Evolutionary conservation across 192 early-diverging fungal species (phyloP).

Genomic region (Rhizophagus clarus): DNA sequence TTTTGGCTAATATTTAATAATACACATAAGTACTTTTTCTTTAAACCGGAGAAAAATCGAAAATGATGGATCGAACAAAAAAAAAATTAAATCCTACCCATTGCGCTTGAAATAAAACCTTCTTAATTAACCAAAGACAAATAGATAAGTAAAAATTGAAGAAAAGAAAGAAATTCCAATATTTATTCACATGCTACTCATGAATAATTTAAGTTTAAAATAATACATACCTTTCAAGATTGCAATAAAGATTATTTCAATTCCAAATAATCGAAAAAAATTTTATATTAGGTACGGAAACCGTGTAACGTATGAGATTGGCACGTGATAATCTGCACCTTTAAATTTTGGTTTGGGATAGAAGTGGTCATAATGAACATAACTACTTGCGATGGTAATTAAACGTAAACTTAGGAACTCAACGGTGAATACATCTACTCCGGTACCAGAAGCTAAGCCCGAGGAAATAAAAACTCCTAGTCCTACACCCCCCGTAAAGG

Average conservation of each 20-base stretch:
- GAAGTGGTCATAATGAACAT: too few species aligned
- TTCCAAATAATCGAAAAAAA: too few species aligned
- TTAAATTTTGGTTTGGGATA: too few species aligned
- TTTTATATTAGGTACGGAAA: too few species aligned
- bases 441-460: not conserved
- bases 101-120: not conserved
- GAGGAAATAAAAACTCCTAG: not conserved
- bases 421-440: not conserved
- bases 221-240: not conserved
- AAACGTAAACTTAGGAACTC: constrained; percentile 10
- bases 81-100: not conserved
- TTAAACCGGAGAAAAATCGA: too few species aligned
- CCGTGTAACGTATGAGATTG: too few species aligned
- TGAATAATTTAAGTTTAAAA: not conserved
- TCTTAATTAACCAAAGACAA: not conserved
- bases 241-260: not conserved
- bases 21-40: not conserved
- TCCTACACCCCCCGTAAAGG: not conserved
- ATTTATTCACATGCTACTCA: not conserved
- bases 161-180: not conserved
- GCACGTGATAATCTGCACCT: too few species aligned
- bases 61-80: not conserved
- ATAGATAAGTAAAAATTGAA: not conserved
- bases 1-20: constrained; percentile 67
- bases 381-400: not conserved